Conservation (phyloP, 176 grass and related monocot genomes). For the Otatea glauca region DNA sequence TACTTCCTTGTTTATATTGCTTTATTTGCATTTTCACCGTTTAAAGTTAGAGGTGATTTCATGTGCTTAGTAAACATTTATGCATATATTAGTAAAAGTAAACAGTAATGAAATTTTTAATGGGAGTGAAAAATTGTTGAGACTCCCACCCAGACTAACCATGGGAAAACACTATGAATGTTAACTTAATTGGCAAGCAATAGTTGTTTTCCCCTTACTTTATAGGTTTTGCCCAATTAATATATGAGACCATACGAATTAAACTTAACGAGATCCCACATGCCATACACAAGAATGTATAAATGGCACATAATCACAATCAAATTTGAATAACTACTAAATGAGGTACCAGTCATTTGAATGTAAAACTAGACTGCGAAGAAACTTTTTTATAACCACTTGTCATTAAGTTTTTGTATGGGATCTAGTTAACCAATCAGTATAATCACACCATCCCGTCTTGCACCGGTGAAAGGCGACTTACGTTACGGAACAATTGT, state of each 20-base stretch:
- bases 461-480: slow-evolving; percentile 39
- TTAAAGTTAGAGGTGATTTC: not conserved
- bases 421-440: not conserved
- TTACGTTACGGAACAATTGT: slow-evolving; percentile 57
- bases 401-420: not conserved
- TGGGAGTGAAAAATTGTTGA: not conserved
- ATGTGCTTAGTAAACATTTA: not conserved
- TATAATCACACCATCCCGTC: not conserved
- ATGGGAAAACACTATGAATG: not conserved
- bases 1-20: not conserved
- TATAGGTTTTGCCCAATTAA: not conserved
- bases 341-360: not conserved
- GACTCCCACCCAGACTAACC: not conserved
- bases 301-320: not conserved
- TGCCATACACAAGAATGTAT: slow-evolving; percentile 3
- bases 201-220: not conserved
- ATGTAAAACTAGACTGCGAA: not conserved
- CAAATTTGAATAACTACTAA: not conserved
- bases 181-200: not conserved
- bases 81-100: not conserved
- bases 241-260: not conserved
- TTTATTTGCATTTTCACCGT: not conserved
- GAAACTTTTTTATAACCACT: not conserved
- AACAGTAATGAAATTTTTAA: not conserved
- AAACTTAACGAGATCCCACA: not conserved